Evolutionary conservation across 345 rosid species (phyloP).

Genomic region (Bretschneidera sinensis): DNA sequence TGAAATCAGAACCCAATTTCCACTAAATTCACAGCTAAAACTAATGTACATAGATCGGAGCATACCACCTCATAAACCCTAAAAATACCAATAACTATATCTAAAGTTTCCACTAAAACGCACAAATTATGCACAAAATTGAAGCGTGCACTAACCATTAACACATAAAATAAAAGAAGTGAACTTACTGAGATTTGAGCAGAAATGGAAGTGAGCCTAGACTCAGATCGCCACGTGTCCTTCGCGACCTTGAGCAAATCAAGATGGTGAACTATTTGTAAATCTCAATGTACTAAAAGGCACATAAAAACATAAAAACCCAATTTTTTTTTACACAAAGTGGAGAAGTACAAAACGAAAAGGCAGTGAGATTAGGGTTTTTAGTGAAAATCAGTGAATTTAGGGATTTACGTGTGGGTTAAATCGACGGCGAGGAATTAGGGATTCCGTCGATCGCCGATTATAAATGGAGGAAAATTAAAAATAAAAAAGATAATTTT

Average conservation of each 20-base stretch:
- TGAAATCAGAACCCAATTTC: conserved; percentile 21
- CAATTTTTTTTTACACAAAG: background rate
- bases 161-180: conserved; percentile 17
- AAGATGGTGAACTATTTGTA: conserved; percentile 15
- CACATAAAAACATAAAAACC: background rate
- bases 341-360: background rate
- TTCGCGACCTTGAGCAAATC: conserved; percentile 50
- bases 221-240: conserved; percentile 63
- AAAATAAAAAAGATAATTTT: conserved; percentile 42
- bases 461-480: conserved; percentile 19
- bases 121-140: conserved; percentile 6
- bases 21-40: conserved; percentile 16
- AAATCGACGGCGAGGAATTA: conserved; percentile 39
- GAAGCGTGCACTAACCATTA: conserved; percentile 11
- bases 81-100: conserved; percentile 12
- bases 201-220: conserved; percentile 37
- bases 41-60: conserved; percentile 37
- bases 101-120: conserved; percentile 12
- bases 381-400: background rate
- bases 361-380: conserved; percentile 17
- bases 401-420: background rate
- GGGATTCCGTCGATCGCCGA: conserved; percentile 52
- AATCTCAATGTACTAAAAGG: background rate
- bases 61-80: conserved; percentile 10
- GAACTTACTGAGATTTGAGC: conserved; percentile 57